phyloP scores from a whole-genome alignment of 106 monocot species.

The Iris macrosiphon region DNA sequence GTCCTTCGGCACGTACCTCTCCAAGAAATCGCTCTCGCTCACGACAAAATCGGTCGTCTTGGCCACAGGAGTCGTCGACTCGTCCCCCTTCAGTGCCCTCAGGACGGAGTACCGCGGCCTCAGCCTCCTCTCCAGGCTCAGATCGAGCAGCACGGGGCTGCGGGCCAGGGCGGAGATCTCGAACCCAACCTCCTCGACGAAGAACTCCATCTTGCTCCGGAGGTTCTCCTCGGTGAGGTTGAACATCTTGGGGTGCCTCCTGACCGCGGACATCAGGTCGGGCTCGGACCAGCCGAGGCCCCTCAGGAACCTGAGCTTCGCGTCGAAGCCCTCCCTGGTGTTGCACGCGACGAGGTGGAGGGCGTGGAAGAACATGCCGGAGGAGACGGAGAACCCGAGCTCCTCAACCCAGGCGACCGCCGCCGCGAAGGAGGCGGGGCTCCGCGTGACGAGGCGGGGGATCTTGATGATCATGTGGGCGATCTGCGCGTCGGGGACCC shows the following conservation, averaged over 20 bases:
- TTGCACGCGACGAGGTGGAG: constrained; percentile 1
- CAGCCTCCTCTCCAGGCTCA: constrained; percentile 39
- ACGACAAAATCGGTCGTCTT: neutral
- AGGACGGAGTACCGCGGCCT: constrained; percentile 33
- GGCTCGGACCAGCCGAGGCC: constrained; percentile 48
- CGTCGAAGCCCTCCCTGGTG: neutral
- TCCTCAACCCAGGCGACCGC: neutral
- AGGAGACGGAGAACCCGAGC: constrained; percentile 22
- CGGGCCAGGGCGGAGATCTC: neutral
- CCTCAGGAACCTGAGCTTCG: constrained; percentile 29
- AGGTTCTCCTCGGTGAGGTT: constrained; percentile 21
- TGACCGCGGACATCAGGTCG: constrained; percentile 28
- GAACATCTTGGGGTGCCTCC: constrained; percentile 27
- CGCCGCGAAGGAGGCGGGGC: constrained; percentile 3
- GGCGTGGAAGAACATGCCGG: constrained; percentile 13
- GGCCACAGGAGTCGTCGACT: neutral
- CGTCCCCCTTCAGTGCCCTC: constrained; percentile 6
- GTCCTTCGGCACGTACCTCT: constrained; percentile 24
- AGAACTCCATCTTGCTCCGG: constrained; percentile 18
- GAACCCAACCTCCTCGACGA: constrained; percentile 9
- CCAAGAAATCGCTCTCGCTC: constrained; percentile 6
- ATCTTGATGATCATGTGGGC: neutral
- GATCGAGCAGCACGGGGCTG: constrained; percentile 6
- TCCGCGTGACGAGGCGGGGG: constrained; percentile 7
- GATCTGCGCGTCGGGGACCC: constrained; percentile 15